A percentile compares a stretch with the other conserved stretches of the same genome.
Conservation (phyloP, 2,329 filamentous ascomycete genomes). For the Trichoderma atroviride region DNA sequence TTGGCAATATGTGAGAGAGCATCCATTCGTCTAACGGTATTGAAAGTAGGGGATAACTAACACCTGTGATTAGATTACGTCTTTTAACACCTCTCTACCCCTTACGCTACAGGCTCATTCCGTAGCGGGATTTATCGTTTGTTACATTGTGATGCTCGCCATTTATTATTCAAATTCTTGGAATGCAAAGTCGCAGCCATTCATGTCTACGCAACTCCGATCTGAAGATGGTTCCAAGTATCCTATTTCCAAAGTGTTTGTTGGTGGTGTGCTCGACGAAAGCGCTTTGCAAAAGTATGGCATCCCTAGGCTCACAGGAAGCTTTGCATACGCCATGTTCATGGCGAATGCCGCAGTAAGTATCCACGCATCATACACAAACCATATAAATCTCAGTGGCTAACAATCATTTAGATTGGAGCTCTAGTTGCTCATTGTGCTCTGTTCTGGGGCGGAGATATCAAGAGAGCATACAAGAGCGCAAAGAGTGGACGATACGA, state of each 20-base stretch:
- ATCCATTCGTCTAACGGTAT: background rate
- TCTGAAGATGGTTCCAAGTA: conserved; percentile 46
- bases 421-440: conserved; percentile 55
- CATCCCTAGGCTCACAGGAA: conserved; percentile 51
- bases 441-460: conserved; percentile 59
- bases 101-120: conserved; percentile 53
- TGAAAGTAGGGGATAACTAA: background rate
- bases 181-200: conserved; percentile 50
- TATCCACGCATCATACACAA: conserved; percentile 19
- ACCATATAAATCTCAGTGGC: background rate
- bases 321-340: conserved; percentile 56
- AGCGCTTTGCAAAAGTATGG: conserved; percentile 47
- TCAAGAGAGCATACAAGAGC: conserved; percentile 46
- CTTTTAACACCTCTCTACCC: conserved; percentile 55
- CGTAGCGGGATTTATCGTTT: conserved; percentile 50
- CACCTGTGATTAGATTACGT: conserved; percentile 50
- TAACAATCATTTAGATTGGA: conserved; percentile 49
- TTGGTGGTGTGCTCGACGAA: conserved; percentile 46
- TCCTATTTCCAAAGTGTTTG: conserved; percentile 45
- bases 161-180: conserved; percentile 57
- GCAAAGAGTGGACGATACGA: conserved; percentile 47
- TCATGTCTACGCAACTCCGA: conserved; percentile 56
- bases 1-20: conserved; percentile 54
- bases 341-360: conserved; percentile 60
- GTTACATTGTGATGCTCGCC: conserved; percentile 53